Base-by-base conservation (phyloP, 2,329 filamentous ascomycete species). In the Aureobasidium pullulans region DNA sequence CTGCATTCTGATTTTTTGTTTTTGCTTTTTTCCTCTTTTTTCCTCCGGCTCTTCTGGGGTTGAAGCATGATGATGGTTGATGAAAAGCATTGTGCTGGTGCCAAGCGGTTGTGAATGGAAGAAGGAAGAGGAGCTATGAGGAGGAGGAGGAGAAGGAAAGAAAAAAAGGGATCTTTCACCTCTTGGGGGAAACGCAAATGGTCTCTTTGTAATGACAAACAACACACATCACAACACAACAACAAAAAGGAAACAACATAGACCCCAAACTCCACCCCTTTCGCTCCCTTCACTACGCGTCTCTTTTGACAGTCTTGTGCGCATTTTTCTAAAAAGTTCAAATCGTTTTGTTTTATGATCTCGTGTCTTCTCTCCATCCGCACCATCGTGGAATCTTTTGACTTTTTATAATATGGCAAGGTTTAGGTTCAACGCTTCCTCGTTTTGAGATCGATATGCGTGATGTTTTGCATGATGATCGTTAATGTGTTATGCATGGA, bases 161-260 rank as follows among this genome's bases (percentile, higher is more conserved):
- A 32, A 43, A 43, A 54, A 42, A 10, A n/a, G 39, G 40, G 36
- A 34, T 36, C 19, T 29, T 15, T 11, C 29, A 39, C 11, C 34
- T 40, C n/a, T 42, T 34, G 23, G 23, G 23, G 3, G 23, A 23
- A 23, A 23, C 23, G 23, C 23, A 23, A 23, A 23, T 23, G 23
- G 23, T 23, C 23, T 23, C 23, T 23, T 53, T 56, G 52, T 46
- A 56, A 56, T 56, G 52, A 56, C 19, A 32, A 46, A 44, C 43
- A 9, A 31, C 16, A 9, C 16, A 28, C 32, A 23, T 23, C 47
- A 28, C 31, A 28, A 49, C 29, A 16, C 8, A 6, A 47, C 28
- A 19, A 47, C 16, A 36, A 28, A 6, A 36, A 3, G 11, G 15
- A 19, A n/a, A 15, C 47, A 50, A 15, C 31, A 34, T 39, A 50